Percentiles rank a stretch among this genome's conserved stretches.
Conservation (phyloP, 2,329 filamentous ascomycete genomes). For the Colletotrichum sp. region DNA sequence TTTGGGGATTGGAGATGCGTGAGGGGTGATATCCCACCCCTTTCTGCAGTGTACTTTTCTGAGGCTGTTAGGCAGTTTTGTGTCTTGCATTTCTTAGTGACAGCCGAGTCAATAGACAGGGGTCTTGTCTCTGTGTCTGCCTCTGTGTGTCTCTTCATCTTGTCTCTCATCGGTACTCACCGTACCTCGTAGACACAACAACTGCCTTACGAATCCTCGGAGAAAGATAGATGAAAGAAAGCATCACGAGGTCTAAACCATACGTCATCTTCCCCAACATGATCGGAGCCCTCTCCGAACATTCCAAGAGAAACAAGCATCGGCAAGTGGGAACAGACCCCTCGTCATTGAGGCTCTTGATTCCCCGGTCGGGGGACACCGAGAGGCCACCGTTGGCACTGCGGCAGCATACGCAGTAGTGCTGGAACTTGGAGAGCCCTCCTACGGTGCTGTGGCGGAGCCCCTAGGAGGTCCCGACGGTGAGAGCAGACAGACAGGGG, state of each 20-base stretch:
- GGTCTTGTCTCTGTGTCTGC: background rate
- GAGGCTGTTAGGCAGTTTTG: background rate
- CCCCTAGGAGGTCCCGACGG: conserved; percentile 10
- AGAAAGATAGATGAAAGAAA: background rate
- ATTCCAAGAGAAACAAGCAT: conserved; percentile 13
- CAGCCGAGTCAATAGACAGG: background rate
- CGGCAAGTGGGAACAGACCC: background rate
- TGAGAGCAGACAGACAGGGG: background rate
- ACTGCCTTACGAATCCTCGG: background rate
- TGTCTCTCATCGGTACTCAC: background rate
- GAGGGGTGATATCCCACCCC: background rate
- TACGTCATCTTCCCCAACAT: background rate
- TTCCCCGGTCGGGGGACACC: conserved; percentile 4
- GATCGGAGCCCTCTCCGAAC: conserved; percentile 1
- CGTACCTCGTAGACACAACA: background rate
- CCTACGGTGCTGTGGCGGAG: conserved; percentile 6
- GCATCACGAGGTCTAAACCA: background rate
- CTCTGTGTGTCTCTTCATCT: background rate
- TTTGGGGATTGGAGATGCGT: background rate
- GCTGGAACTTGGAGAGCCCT: background rate
- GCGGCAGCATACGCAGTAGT: background rate
- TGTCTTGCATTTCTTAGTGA: background rate
- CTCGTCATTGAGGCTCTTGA: conserved; percentile 16
- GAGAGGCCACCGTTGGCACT: background rate
- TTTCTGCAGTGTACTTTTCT: background rate